phyloP scores from a whole-genome alignment of 73 alveolate genomes.

The Durusdinium trenchii region DNA sequence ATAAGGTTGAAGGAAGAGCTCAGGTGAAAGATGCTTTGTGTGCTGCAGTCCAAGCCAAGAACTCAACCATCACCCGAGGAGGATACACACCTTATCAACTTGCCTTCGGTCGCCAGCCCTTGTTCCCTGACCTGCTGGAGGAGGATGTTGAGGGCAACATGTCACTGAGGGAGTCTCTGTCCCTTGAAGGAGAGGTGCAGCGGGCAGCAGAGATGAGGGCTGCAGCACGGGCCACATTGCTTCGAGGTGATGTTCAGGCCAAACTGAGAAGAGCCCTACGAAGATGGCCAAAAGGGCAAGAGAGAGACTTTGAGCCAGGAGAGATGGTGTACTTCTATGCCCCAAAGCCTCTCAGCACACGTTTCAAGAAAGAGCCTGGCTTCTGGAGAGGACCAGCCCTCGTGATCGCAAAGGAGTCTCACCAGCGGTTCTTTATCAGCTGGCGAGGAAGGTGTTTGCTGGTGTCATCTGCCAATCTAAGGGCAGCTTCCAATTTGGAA shows the following conservation, averaged over 20 bases:
- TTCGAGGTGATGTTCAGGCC: not conserved
- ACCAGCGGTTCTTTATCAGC: no score
- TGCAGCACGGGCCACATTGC: not conserved
- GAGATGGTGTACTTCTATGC: not conserved
- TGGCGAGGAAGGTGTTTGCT: not conserved
- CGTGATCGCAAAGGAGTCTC: no score
- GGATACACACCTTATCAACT: not conserved
- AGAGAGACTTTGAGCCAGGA: not conserved
- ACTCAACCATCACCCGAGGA: not conserved
- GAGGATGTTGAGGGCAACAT: not conserved
- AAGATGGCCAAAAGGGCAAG: not conserved
- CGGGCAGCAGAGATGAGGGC: conserved; percentile 28
- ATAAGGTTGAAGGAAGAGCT: not conserved
- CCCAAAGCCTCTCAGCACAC: no score
- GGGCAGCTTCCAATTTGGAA: no score
- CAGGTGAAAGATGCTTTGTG: not conserved
- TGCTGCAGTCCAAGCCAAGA: conserved; percentile 10
- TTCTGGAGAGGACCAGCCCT: not conserved
- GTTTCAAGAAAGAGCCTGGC: no score
- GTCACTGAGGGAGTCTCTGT: not conserved
- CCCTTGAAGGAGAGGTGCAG: not conserved
- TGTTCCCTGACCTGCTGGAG: conserved; percentile 26
- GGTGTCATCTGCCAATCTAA: not conserved
- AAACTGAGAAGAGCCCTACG: not conserved
- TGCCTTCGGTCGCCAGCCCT: conserved; percentile 19